Conservation (phyloP, 169 alveolate genomes). For the Cardiosporidium cionae region DNA sequence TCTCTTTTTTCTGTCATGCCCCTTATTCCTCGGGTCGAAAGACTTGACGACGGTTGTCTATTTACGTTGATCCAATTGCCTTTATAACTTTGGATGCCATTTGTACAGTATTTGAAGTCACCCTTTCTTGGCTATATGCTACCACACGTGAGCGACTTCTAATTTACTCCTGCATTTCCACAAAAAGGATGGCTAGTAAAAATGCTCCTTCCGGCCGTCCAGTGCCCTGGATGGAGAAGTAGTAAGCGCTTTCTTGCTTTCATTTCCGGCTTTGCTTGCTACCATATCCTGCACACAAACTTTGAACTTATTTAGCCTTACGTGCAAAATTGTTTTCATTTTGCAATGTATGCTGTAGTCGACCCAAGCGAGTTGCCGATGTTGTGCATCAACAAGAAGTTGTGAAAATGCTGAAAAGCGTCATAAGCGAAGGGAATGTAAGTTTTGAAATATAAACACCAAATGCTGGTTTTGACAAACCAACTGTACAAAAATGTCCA, state of each 20-base stretch:
- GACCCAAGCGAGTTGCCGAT: slow-evolving; percentile 28
- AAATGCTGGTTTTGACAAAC: not conserved
- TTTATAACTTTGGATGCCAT: no score
- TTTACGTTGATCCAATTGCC: no score
- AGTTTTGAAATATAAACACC: not conserved
- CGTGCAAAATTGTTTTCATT: not conserved
- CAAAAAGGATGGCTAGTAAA: not conserved
- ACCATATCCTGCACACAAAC: not conserved
- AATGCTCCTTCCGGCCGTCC: not conserved
- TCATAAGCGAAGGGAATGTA: slow-evolving; percentile 26
- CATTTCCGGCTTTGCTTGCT: no score
- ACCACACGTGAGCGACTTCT: no score
- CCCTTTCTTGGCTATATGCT: no score
- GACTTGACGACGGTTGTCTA: no score
- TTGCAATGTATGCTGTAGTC: slow-evolving; percentile 10
- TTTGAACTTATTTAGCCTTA: not conserved
- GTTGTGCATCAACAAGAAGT: slow-evolving; percentile 35
- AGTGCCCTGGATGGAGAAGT: not conserved
- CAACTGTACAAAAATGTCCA: no score
- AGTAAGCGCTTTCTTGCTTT: no score
- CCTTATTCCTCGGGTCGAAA: no score
- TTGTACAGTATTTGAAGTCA: no score
- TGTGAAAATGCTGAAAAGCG: slow-evolving; percentile 6
- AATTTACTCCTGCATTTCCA: no score
- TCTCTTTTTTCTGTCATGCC: no score